Base-by-base conservation (phyloP, 805 yeast genomes). In the Wickerhamiella lipophila region DNA sequence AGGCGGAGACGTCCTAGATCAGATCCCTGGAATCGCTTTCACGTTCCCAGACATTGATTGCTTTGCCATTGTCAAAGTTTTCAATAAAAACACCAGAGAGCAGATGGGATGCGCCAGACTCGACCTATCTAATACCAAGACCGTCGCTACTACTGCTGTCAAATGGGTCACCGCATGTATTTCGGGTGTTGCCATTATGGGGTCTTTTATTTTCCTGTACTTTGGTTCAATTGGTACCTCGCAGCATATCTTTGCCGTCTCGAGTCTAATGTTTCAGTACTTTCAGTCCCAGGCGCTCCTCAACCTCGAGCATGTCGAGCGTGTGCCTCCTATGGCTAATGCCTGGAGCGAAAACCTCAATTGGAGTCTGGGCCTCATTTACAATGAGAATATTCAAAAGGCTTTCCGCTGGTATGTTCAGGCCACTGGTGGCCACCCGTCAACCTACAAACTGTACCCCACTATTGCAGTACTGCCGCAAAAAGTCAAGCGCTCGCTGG, bases 391-490 rank as follows among this genome's bases (percentile, higher is more conserved):
- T 62, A 83, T 88, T 95, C 95, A 88, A 65, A 64, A 71, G 39
- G 83, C 86, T 53, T 81, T 92, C 55, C 76, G 81, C 63, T 89
- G 98, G 98, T 89, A 89, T 64, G 80, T 89, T 47, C 96, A 89
- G 67, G 70, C 92, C 25, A 87, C 96, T 1, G 96, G 96, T 44
- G 96, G 96, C 38, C 66, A 74, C 1, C 95, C 96, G 27, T 67
- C 83, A 4, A 70, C 81, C 38, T 78, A 79, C 59, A 67, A 83
- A 53, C 39, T 54, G 3, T 73, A 78, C 13, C 73, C 79, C 3
- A 74, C 82, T 2, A 71, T 74, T 45, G 78, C 83, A 43, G 77
- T 86, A 34, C 68, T 88, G 63, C 83, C 83, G 19, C 96, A 89
- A 66, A 71, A 76, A 79, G 42, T 62, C 22, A 69, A 67, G 55